Percentiles rank a stretch among this genome's conserved stretches.
These are phyloP conservation scores for Retiboletus fuscus DNA, from an alignment of 1,284 basidiomycete species.

Conservation along the genomic window DNA sequence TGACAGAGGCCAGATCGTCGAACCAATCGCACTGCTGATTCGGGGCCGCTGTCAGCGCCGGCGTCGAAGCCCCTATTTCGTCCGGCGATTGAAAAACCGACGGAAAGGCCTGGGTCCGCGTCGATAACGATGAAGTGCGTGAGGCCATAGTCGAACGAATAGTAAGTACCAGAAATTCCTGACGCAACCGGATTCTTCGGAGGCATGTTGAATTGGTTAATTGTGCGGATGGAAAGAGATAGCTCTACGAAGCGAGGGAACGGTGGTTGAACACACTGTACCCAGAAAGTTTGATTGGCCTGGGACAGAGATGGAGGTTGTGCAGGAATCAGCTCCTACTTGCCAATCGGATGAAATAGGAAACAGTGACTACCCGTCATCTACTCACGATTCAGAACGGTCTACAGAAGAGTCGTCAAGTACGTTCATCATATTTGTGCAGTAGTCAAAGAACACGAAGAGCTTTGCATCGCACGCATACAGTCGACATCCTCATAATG, in stretches of 20 bases:
- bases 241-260: background rate
- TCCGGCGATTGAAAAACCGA: slow-evolving; percentile 44
- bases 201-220: slow-evolving; percentile 47
- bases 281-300: slow-evolving; percentile 45
- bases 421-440: too few species aligned
- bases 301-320: slow-evolving; percentile 42
- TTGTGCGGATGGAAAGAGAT: slow-evolving; percentile 21
- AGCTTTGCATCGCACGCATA: too few species aligned
- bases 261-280: slow-evolving; percentile 37
- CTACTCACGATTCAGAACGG: too few species aligned
- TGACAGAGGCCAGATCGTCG: slow-evolving; percentile 41
- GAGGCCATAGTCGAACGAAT: slow-evolving; percentile 48
- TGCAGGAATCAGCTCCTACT: too few species aligned
- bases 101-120: slow-evolving; percentile 42
- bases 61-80: slow-evolving; percentile 32
- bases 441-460: too few species aligned
- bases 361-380: too few species aligned
- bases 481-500: too few species aligned
- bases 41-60: slow-evolving; percentile 40
- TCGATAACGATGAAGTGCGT: slow-evolving; percentile 43
- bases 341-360: too few species aligned
- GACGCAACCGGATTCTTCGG: slow-evolving; percentile 41
- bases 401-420: too few species aligned
- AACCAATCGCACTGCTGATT: slow-evolving; percentile 47
- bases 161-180: slow-evolving; percentile 50